These are phyloP conservation scores for Pezicula rhizophila DNA, from an alignment of 2,329 filamentous ascomycete species.

Conservation along the genomic window DNA sequence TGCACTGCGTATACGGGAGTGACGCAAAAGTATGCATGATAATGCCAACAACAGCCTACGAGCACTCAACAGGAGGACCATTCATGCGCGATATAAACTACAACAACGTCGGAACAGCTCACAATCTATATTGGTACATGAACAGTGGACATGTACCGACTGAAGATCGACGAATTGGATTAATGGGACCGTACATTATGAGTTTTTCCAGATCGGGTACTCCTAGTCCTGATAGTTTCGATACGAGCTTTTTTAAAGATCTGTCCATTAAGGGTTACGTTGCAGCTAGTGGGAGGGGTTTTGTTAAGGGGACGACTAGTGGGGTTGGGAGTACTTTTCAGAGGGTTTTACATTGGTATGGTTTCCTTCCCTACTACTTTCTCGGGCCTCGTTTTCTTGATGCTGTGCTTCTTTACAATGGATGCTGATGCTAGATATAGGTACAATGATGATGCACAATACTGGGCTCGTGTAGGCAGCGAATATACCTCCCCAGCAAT, in stretches of 20 bases:
- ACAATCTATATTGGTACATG: slow-evolving; percentile 53
- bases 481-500: slow-evolving; percentile 58
- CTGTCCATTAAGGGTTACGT: slow-evolving; percentile 54
- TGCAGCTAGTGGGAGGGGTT: slow-evolving; percentile 47
- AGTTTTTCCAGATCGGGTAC: slow-evolving; percentile 52
- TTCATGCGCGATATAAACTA: slow-evolving; percentile 51
- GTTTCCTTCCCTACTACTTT: too few species aligned
- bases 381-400: too few species aligned
- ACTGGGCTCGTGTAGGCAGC: slow-evolving; percentile 56
- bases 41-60: slow-evolving; percentile 44
- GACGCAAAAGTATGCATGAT: slow-evolving; percentile 52
- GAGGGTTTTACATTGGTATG: too few species aligned
- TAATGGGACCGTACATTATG: slow-evolving; percentile 61
- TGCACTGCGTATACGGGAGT: slow-evolving; percentile 52
- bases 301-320: slow-evolving; percentile 53
- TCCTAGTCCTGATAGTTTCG: slow-evolving; percentile 39
- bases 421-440: slow-evolving; percentile 58
- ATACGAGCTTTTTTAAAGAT: slow-evolving; percentile 51
- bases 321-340: slow-evolving; percentile 34
- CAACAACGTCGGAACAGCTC: slow-evolving; percentile 55
- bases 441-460: slow-evolving; percentile 57
- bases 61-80: slow-evolving; percentile 59
- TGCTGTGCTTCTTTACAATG: slow-evolving; percentile 8
- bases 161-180: slow-evolving; percentile 53
- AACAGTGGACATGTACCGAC: slow-evolving; percentile 60